Evolutionary conservation across 2,329 filamentous ascomycete species (phyloP), one percentile per base, ranked within the genome.

Genomic region (Exserohilum turcica): DNA sequence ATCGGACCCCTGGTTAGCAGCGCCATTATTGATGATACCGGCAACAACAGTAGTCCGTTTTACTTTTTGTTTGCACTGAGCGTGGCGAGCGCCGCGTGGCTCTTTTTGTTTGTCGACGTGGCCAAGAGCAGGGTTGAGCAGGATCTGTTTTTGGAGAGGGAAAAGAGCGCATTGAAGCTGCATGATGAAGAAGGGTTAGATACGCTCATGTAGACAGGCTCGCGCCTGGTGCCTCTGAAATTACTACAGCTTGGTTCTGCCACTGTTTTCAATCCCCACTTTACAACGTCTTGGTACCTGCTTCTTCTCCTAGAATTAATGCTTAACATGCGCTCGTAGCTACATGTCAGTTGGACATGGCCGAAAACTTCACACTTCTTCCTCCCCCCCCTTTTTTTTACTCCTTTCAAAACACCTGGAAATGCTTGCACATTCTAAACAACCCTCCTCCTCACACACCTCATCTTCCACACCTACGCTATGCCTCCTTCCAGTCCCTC

Each of bases 1-100:
- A 87, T 89, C 49, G 86, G 86, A 0, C 87, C 86, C 0, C 74
- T 89, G 21, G 85, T 90, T n/a, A 85, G 82, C 51, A 84, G 81
- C 57, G 86, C 86, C 5, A 89, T 89, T 52, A 88, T 89, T 50
- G 86, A 89, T 65, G 82, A 82, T 0, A 80, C 78, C 5, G 78
- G 72, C 2, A 82, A 87, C 63, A 82, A 83, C 47, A 84, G 79
- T 21, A 82, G 81, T 6, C 86, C 86, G 0, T 89, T 89, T 55
- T 88, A 87, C 61, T 89, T 89, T 52, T 64, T 89, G 57, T 65
- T 66, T 35, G 60, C 63, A n/a, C 33, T 69, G 44, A 67, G 64
- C 33, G 13, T 66, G 21, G 61, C 55, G 1, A 65, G 64, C 19
- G 63, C 60, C 32, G 55, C 55, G 5, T 63, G 59, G 51, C 49